Evolutionary conservation across 2,329 filamentous ascomycete genomes (phyloP).

Genomic region (Penicillium frequentans): DNA sequence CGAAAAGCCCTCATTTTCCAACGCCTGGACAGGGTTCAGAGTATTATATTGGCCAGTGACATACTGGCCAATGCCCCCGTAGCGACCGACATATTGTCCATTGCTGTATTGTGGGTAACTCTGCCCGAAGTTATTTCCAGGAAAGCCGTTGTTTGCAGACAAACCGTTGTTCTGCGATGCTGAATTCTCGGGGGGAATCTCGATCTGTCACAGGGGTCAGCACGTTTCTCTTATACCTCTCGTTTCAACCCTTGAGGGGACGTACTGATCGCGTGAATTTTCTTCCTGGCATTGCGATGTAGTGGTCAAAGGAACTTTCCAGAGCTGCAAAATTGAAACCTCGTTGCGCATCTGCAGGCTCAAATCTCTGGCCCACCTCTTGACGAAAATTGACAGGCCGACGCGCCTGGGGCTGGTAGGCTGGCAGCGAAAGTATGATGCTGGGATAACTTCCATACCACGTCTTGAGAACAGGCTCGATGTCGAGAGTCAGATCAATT

Average conservation of each 20-base stretch:
- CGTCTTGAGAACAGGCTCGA: constrained; percentile 44
- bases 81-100: background rate
- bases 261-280: constrained; percentile 3
- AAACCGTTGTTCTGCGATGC: background rate
- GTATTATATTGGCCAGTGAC: background rate
- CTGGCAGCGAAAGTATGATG: constrained; percentile 39
- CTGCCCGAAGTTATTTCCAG: background rate
- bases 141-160: background rate
- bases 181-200: background rate
- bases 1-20: constrained; percentile 8
- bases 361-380: constrained; percentile 48
- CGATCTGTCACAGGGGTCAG: background rate
- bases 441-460: constrained; percentile 45
- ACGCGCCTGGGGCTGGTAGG: constrained; percentile 41
- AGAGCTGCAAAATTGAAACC: constrained; percentile 51
- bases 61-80: background rate
- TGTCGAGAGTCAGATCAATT: constrained; percentile 41
- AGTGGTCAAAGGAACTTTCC: constrained; percentile 44
- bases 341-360: constrained; percentile 31
- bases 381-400: constrained; percentile 40
- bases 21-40: constrained; percentile 11
- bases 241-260: background rate
- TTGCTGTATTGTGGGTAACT: background rate
- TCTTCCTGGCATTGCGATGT: constrained; percentile 32
- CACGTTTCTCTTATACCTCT: background rate